Percentiles rank a stretch among this genome's conserved stretches.
These are phyloP conservation scores for Coemansia sp. DNA, from an alignment of 192 early-diverging fungal species.

Conservation along the genomic window DNA sequence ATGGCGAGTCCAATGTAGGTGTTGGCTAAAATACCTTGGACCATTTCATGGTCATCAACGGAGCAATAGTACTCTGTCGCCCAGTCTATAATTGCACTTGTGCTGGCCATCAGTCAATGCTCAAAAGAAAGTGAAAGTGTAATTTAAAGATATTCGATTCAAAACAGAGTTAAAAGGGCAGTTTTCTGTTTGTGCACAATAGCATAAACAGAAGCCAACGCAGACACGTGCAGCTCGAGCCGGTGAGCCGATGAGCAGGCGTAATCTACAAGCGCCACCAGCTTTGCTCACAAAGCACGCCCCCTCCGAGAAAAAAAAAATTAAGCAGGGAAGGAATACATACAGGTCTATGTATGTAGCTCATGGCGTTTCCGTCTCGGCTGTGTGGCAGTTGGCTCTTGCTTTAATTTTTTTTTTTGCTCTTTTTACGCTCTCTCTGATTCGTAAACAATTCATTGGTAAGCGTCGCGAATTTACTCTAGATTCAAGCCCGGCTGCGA, in stretches of 20 bases:
- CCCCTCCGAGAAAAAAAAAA: not conserved
- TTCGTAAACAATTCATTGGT: constrained; percentile 17
- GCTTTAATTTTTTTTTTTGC: not conserved
- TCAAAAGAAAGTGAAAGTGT: not conserved
- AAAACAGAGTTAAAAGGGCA: not conserved
- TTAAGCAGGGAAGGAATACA: not conserved
- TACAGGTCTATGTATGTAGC: not conserved
- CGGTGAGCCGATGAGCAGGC: not conserved
- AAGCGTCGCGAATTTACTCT: not conserved
- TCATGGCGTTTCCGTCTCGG: not conserved
- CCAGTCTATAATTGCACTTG: constrained; percentile 35
- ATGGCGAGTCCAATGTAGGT: not conserved
- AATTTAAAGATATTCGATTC: not conserved
- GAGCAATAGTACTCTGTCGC: constrained; percentile 42
- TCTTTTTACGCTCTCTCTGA: constrained; percentile 6
- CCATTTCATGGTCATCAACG: constrained; percentile 32
- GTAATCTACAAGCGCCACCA: not conserved
- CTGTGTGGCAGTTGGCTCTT: not conserved
- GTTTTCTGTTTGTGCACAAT: not conserved
- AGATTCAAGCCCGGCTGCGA: not conserved
- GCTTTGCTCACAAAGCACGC: not conserved
- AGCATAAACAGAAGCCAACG: not conserved
- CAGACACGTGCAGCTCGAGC: constrained; percentile 8
- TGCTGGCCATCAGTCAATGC: not conserved
- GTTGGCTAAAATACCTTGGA: constrained; percentile 8